These are phyloP conservation scores for Rhododendron williamsianum DNA, from an alignment of 148 eudicot species.

Conservation along the genomic window DNA sequence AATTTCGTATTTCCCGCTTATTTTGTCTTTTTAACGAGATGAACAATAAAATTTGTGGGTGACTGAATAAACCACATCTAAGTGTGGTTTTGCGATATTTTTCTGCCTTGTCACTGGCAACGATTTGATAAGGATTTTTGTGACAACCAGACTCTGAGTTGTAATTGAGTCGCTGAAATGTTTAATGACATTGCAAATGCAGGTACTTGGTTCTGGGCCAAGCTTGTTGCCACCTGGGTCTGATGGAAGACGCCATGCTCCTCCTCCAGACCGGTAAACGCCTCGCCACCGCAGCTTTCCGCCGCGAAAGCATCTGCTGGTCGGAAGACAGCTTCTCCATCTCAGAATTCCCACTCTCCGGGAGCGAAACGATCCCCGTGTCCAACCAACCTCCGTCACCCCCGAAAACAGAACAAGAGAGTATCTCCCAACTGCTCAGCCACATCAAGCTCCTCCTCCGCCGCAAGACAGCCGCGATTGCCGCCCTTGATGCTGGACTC, in stretches of 20 bases:
- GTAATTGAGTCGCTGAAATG: slow-evolving; percentile 11
- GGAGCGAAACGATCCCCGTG: slow-evolving; percentile 6
- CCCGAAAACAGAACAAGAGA: slow-evolving; percentile 54
- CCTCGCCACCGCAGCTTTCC: slow-evolving; percentile 81
- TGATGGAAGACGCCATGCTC: slow-evolving; percentile 94
- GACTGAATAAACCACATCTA: neutral
- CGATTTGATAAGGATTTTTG: neutral
- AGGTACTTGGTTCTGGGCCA: slow-evolving; percentile 90
- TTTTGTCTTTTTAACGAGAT: neutral
- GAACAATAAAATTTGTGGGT: neutral
- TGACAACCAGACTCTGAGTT: neutral
- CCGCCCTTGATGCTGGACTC: slow-evolving; percentile 84
- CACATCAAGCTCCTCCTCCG: slow-evolving; percentile 88
- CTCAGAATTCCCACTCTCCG: slow-evolving; percentile 26
- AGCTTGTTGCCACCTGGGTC: slow-evolving; percentile 86
- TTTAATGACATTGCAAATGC: neutral
- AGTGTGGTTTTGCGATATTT: neutral
- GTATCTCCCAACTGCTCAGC: slow-evolving; percentile 54
- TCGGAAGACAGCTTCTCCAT: slow-evolving; percentile 84
- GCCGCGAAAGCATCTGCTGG: slow-evolving; percentile 78
- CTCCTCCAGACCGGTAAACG: slow-evolving; percentile 95
- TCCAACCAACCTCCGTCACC: slow-evolving; percentile 33
- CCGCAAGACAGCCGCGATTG: slow-evolving; percentile 77
- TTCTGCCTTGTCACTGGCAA: neutral
- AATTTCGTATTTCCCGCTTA: neutral